Evolutionary conservation across 352 stramenopile genomes (phyloP).

Genomic region (Phytophthora hybrid): DNA sequence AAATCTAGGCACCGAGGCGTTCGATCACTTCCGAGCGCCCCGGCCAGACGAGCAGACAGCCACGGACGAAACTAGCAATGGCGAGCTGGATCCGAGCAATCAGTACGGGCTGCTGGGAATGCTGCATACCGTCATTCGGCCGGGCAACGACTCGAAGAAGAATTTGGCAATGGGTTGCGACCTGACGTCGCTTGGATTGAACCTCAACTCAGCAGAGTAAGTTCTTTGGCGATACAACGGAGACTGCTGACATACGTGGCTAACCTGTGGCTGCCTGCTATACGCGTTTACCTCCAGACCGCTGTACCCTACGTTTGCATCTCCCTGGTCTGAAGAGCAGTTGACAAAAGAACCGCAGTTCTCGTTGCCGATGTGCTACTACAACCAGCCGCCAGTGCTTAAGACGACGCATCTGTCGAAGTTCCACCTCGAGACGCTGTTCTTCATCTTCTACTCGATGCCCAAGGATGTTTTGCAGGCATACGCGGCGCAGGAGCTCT

Average conservation of each 20-base stretch:
- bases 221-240: constrained; percentile 7
- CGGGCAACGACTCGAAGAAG: constrained; percentile 74
- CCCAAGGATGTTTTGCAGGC: constrained; percentile 97
- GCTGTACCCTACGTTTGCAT: constrained; percentile 85
- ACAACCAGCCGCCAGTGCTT: constrained; percentile 95
- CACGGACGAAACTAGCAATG: constrained; percentile 39
- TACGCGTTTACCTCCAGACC: constrained; percentile 41
- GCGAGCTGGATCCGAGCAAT: constrained; percentile 71
- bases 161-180: constrained; percentile 83
- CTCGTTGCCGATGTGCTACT: constrained; percentile 87
- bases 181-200: constrained; percentile 83
- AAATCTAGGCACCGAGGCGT: constrained; percentile 67
- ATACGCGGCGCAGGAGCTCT: constrained; percentile 90
- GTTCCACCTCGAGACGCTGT: constrained; percentile 98
- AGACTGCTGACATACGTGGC: background rate
- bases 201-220: constrained; percentile 88
- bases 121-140: constrained; percentile 81
- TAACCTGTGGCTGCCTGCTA: background rate
- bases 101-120: constrained; percentile 85
- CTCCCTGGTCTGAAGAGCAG: constrained; percentile 77
- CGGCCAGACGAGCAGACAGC: constrained; percentile 36
- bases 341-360: constrained; percentile 87
- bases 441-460: constrained; percentile 99
- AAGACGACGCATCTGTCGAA: constrained; percentile 98
- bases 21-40: constrained; percentile 61